A percentile compares a stretch with the other conserved stretches of the same genome.
phyloP scores from a whole-genome alignment of 306 rosid species.

The Comarum palustre region DNA sequence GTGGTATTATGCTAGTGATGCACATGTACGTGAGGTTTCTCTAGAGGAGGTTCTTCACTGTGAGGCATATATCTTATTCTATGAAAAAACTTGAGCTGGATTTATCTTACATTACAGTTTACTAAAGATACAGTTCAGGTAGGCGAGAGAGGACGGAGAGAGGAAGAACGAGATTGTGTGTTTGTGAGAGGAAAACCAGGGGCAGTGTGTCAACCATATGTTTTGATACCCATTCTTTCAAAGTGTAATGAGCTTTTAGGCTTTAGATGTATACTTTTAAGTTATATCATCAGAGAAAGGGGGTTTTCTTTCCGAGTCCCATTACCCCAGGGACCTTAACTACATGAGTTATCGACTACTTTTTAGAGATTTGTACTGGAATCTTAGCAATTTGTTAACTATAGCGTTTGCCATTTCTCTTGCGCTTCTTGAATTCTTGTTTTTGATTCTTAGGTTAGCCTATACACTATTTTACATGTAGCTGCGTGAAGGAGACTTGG shows the following conservation, averaged over 20 bases:
- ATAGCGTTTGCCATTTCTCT: neutral
- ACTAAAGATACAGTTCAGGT: slow-evolving; percentile 27
- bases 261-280: slow-evolving; percentile 40
- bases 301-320: slow-evolving; percentile 16
- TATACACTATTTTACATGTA: neutral
- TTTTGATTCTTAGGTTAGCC: neutral
- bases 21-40: slow-evolving; percentile 54
- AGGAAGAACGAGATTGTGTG: slow-evolving; percentile 2
- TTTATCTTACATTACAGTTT: slow-evolving; percentile 13
- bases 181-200: slow-evolving; percentile 18
- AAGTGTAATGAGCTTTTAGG: slow-evolving; percentile 41
- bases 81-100: slow-evolving; percentile 50
- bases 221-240: slow-evolving; percentile 59
- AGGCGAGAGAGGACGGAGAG: neutral
- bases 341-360: neutral
- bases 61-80: slow-evolving; percentile 90
- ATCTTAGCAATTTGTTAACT: neutral
- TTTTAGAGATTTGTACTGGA: neutral
- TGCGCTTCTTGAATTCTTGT: neutral
- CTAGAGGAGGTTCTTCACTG: slow-evolving; percentile 66
- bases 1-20: slow-evolving; percentile 92
- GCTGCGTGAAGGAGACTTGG: neutral
- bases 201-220: slow-evolving; percentile 46
- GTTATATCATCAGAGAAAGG: slow-evolving; percentile 33
- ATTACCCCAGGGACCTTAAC: slow-evolving; percentile 9